Evolutionary conservation across 192 early-diverging fungal genomes (phyloP), one percentile per base, ranked within the genome.

Genomic region (Jimgerdemannia flammicorona): DNA sequence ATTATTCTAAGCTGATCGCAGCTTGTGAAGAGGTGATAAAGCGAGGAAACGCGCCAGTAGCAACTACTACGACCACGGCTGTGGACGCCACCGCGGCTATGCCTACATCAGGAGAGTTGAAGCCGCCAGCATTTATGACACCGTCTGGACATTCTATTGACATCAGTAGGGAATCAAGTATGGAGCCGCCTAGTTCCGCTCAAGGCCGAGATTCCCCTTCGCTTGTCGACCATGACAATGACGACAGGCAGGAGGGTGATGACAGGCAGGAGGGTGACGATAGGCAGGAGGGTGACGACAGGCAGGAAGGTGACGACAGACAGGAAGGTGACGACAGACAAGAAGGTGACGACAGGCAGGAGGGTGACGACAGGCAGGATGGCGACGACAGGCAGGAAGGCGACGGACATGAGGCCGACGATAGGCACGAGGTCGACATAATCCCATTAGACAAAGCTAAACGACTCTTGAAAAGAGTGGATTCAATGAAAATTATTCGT

Each of bases 401-500:
- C n/a, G n/a, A n/a, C n/a, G n/a, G n/a, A n/a, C 73, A 76, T 10
- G 80, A 85, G n/a, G 78, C 81, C 18, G 85, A 83, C 18, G 75
- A 80, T 7, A 81, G 84, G 63, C 39, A 78, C 20, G 75, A 77
- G 41, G 78, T 83, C 3, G 90, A 91, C 78, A 72, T 79, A 11
- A 84, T 92, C 3, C 89, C 90, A 41, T 81, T 87, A 67, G 93
- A 93, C 65, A 88, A 88, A 67, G 92, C 93, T 18, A 88, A 89
- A 66, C 88, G 90, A 70, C 73, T 92, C 6, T 44, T 93, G 40
- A 93, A 92, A 73, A 82, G 92, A 41, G 83, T 94, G 10, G 89
- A 87, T 20, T 84, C 87, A 66, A 91, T 94, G 90, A 89, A 88
- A 41, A 86, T 77, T 8, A 85, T 94, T 10, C 80, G 93, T 43